Evolutionary conservation across 805 yeast genomes (phyloP).

Genomic region (Peterozyma toletana): DNA sequence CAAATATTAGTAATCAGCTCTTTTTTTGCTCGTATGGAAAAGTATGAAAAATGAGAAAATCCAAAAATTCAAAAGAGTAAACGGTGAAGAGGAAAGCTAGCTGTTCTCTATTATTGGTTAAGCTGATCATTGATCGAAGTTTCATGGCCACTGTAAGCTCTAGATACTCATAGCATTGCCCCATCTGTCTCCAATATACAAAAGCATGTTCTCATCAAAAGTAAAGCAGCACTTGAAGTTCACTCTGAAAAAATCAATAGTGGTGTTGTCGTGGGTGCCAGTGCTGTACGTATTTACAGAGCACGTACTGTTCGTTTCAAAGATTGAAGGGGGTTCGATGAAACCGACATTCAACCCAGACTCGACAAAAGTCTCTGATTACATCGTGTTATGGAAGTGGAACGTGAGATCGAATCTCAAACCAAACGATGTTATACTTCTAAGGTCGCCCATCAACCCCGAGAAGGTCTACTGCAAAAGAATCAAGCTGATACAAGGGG

Average conservation of each 20-base stretch:
- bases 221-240: slow-evolving; percentile 13
- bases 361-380: slow-evolving; percentile 38
- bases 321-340: slow-evolving; percentile 81
- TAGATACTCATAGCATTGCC: no score
- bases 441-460: slow-evolving; percentile 79
- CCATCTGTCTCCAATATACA: no score
- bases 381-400: slow-evolving; percentile 66
- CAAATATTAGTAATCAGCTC: no score
- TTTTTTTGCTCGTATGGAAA: no score
- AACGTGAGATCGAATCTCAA: slow-evolving; percentile 39
- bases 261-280: slow-evolving; percentile 68
- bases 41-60: no score
- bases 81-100: no score
- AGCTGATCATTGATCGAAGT: no score
- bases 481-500: slow-evolving; percentile 71
- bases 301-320: slow-evolving; percentile 65
- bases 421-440: slow-evolving; percentile 66
- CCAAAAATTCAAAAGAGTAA: no score
- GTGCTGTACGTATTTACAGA: slow-evolving; percentile 63
- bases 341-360: slow-evolving; percentile 79
- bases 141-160: no score
- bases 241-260: slow-evolving; percentile 21
- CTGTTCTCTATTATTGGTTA: no score
- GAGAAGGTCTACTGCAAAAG: slow-evolving; percentile 72
- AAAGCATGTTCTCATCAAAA: neutral